A percentile compares a stretch with the other conserved stretches of the same genome.
These are phyloP conservation scores for Diaporthe ampelina DNA, from an alignment of 2,329 filamentous ascomycete genomes.

Conservation along the genomic window DNA sequence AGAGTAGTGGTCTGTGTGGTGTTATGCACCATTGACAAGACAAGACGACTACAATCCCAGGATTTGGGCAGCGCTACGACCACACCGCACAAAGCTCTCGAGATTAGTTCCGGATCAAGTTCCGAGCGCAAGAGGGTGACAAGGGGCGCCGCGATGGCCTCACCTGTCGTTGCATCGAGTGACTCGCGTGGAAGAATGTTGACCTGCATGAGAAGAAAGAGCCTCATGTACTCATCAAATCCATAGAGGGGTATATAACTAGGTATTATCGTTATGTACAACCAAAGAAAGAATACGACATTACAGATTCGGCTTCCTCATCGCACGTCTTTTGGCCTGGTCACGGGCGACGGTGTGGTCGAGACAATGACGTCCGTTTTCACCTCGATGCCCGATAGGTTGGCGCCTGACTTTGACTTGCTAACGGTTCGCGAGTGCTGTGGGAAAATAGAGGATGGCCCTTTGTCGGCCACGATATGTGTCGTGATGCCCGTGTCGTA, in stretches of 20 bases:
- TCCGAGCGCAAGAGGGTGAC: background rate
- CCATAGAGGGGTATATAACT: constrained; percentile 16
- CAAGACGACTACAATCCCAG: background rate
- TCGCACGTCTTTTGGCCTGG: constrained; percentile 5
- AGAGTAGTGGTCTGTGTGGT: constrained; percentile 14
- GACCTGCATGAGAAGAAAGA: constrained; percentile 10
- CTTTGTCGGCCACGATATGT: constrained; percentile 31
- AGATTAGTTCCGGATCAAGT: background rate
- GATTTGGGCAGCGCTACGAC: constrained; percentile 7
- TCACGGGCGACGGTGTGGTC: constrained; percentile 15
- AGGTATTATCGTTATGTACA: constrained; percentile 12
- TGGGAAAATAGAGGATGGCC: constrained; percentile 13
- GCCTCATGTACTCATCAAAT: constrained; percentile 12
- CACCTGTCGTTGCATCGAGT: constrained; percentile 3
- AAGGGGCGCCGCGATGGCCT: background rate
- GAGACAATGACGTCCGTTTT: constrained; percentile 36
- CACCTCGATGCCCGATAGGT: constrained; percentile 31
- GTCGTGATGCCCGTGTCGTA: constrained; percentile 30
- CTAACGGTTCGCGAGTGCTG: constrained; percentile 5
- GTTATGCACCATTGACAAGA: constrained; percentile 22
- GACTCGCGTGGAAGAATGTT: background rate
- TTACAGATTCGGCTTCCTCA: background rate
- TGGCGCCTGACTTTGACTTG: constrained; percentile 2
- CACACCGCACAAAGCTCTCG: background rate
- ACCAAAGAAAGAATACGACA: background rate